Conservation (phyloP, 164 flowering plant species). For the Nymphaea colorata region DNA sequence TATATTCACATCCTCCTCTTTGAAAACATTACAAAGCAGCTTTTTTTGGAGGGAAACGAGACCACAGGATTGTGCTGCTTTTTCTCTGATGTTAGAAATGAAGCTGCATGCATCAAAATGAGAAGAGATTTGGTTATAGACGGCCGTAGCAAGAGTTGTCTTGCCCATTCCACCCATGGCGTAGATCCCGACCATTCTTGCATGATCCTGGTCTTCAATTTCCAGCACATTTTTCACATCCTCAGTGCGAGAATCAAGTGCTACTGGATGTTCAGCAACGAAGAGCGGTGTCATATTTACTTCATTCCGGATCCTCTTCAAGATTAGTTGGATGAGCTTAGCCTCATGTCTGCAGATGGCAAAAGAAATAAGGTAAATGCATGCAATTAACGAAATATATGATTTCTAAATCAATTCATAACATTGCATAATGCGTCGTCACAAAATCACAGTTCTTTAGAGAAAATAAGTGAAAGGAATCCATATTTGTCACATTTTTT, state of each 20-base stretch:
- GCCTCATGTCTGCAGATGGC: background rate
- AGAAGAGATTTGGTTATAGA: background rate
- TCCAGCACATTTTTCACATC: background rate
- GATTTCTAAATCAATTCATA: no score
- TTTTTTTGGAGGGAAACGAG: background rate
- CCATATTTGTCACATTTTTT: no score
- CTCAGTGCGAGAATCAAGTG: background rate
- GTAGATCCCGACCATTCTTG: background rate
- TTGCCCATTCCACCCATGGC: background rate
- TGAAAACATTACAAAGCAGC: background rate
- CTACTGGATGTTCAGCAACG: constrained; percentile 1
- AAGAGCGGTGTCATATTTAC: background rate
- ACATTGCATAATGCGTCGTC: no score
- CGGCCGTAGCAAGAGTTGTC: background rate
- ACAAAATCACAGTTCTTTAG: no score
- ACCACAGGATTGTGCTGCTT: background rate
- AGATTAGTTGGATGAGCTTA: background rate
- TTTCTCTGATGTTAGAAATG: background rate
- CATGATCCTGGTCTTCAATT: background rate
- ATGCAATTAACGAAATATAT: no score
- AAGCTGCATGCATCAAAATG: background rate
- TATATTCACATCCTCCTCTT: background rate
- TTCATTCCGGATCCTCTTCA: background rate
- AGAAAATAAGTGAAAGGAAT: no score
- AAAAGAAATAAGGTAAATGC: no score